Conservation (phyloP, 768 basidiomycete genomes). For the Mycena olivaceomarginata region DNA sequence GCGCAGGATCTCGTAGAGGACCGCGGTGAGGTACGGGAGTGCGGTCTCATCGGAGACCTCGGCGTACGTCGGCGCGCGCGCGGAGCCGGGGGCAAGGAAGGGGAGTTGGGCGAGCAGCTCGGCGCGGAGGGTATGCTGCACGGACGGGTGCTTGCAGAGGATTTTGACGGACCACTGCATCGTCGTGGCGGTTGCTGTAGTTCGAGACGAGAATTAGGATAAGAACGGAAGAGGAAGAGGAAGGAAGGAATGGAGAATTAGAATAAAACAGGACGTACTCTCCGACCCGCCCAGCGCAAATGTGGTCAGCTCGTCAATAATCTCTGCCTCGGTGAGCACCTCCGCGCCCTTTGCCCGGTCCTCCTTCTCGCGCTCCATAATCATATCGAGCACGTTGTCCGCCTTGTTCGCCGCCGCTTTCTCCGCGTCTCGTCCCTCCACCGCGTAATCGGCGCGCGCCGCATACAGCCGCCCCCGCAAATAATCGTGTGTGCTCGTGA, state of each 20-base stretch:
- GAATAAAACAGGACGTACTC: slow-evolving; percentile 6
- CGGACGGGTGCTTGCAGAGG: slow-evolving; percentile 14
- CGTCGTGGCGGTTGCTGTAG: slow-evolving; percentile 26
- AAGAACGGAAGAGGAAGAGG: too few relatives aligned
- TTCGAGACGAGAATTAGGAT: too few relatives aligned
- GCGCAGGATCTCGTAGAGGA: slow-evolving; percentile 29
- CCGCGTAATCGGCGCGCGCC: slow-evolving; percentile 9
- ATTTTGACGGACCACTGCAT: slow-evolving; percentile 37
- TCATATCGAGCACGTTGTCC: slow-evolving; percentile 30
- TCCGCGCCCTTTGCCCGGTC: not conserved
- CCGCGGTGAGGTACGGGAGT: slow-evolving; percentile 18
- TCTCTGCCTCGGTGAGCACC: slow-evolving; percentile 17
- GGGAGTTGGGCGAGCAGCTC: slow-evolving; percentile 18
- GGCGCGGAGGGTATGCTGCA: slow-evolving; percentile 11
- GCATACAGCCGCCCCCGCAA: not conserved
- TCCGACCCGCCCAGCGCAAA: slow-evolving; percentile 28
- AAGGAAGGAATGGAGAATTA: not conserved
- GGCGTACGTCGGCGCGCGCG: slow-evolving; percentile 15
- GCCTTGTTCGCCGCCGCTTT: slow-evolving; percentile 18
- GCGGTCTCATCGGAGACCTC: slow-evolving; percentile 16
- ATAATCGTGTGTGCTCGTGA: not conserved
- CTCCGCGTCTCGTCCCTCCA: not conserved
- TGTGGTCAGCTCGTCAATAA: slow-evolving; percentile 20
- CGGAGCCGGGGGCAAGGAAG: not conserved
- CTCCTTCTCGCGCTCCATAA: slow-evolving; percentile 29